Base-by-base conservation (phyloP, 768 basidiomycete species). In the Rhodotorula babjevae region DNA sequence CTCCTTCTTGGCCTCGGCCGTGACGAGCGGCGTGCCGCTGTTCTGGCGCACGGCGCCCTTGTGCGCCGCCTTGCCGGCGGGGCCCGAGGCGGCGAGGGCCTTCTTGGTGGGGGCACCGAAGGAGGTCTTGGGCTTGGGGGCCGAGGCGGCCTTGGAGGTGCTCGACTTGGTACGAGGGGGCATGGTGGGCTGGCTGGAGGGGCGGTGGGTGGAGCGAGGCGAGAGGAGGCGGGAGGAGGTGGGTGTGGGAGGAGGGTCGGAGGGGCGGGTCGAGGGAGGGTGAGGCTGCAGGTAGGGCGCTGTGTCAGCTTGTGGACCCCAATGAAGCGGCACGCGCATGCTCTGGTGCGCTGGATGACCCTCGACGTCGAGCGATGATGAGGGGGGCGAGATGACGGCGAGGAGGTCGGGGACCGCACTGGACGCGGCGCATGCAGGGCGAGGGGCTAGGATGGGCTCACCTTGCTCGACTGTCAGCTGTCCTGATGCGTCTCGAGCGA, bases 91-190 rank as follows among this genome's bases (percentile, higher is more conserved):
- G 1, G 56, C 3, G 36, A 31, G 18, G 33, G n/a, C 49, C 63
- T 69, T 69, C 57, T 67, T 67, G 7, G 58, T 18, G 18, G 58
- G n/a, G n/a, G n/a, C n/a, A 6, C 44, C 33, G 49, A 67, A 67
- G 36, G 65, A 44, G 40, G 46, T n/a, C n/a, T n/a, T 1, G 55
- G 57, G 25, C 29, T 61, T 67, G 33, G 47, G 19, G 6, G 42
- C 1, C 19, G 64, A 46, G 18, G 65, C 11, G 15, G 65, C 16
- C 50, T 60, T 67, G 33, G 42, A 58, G n/a, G 58, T 31, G 11
- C 50, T 47, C 4, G 58, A 53, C 23, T 46, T 36, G 44, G 63
- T 46, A 5, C 65, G 60, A 27, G 60, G 69, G 10, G 61, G 60
- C 65, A 66, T 66, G 31, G 50, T 36, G 63, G 27, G 5, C 4